Evolutionary conservation across 2,329 filamentous ascomycete species (phyloP), one percentile per base, ranked within the genome.

Genomic region (Davidsoniella neocaledoniae): DNA sequence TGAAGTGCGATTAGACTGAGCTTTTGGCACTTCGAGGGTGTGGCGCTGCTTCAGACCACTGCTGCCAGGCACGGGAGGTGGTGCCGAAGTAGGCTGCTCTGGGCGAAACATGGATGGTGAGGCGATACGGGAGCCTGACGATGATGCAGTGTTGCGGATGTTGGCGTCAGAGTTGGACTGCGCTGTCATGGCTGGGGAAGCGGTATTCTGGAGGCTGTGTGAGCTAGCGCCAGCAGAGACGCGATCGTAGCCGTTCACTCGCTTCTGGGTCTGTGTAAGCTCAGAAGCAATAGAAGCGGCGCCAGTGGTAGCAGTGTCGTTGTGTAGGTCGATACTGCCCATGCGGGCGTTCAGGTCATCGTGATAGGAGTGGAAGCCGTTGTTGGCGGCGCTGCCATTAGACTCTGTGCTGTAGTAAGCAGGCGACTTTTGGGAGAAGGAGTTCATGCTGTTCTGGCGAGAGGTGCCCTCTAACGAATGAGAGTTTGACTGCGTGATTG

Each of bases 21-120:
- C 63, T 63, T 81, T 84, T 6, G 88, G 87, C 0, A 94, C 86
- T 63, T 94, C 86, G 23, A 95, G 72, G 0, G 86, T 94, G 65
- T 94, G 83, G 56, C 88, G 79, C 54, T 94, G 86, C 62, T 83
- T 82, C 45, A 90, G 67, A 50, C 76, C 73, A 17, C 74, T 67
- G 12, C 71, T 69, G 21, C 57, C 44, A 9, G 50, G 40, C 4
- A 42, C 39, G 2, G 51, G 51, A n/a, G 51, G 51, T 12, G 51
- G 51, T 5, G 51, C 47, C 12, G 51, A 50, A 2, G 48, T 47
- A 2, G 51, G 51, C 26, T 53, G 51, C 21, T 53, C 51, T 10
- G 51, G 51, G 8, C 51, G 47, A 12, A n/a, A 42, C 19, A 44
- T 42, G 21, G 25, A 23, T 33, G 43, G 38, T 16, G 49, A 43